Conservation (phyloP, 1,284 basidiomycete genomes). For the Cutaneotrichosporon sp. region DNA sequence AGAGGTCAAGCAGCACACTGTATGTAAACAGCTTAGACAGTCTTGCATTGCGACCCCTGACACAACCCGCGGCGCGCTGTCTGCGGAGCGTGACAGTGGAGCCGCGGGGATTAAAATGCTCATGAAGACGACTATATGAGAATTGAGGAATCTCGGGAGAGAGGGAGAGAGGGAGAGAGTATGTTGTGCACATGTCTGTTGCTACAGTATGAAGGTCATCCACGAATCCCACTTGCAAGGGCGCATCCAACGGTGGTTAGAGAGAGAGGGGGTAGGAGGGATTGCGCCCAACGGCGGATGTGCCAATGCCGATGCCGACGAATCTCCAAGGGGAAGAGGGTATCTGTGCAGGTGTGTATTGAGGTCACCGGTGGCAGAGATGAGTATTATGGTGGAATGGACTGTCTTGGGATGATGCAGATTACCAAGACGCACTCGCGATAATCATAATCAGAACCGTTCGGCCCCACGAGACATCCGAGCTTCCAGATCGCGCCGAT, state of each 20-base stretch:
- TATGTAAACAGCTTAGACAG: conserved; percentile 8
- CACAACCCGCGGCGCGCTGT: background rate
- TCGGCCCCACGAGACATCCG: conserved; percentile 15
- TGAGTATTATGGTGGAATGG: background rate
- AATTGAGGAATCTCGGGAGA: background rate
- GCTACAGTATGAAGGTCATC: conserved; percentile 16
- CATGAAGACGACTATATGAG: conserved; percentile 3
- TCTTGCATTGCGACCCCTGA: conserved; percentile 7
- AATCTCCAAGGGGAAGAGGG: conserved; percentile 2
- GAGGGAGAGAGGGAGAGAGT: conserved; percentile 4
- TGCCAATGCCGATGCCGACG: background rate
- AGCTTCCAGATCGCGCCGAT: conserved; percentile 12
- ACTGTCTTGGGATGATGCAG: background rate
- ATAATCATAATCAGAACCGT: conserved; percentile 6
- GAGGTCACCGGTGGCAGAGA: background rate
- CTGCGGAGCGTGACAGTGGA: no score
- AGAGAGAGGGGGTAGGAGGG: background rate
- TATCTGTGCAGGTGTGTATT: conserved; percentile 24
- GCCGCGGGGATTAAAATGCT: background rate
- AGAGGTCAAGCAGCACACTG: conserved; percentile 1
- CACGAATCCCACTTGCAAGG: conserved; percentile 1
- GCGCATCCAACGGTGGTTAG: background rate
- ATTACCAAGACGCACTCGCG: background rate
- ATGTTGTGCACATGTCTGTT: conserved; percentile 17
- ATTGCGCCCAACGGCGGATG: background rate